Conservation (phyloP, 2,329 filamentous ascomycete genomes). For the Plenodomus biglobosus region DNA sequence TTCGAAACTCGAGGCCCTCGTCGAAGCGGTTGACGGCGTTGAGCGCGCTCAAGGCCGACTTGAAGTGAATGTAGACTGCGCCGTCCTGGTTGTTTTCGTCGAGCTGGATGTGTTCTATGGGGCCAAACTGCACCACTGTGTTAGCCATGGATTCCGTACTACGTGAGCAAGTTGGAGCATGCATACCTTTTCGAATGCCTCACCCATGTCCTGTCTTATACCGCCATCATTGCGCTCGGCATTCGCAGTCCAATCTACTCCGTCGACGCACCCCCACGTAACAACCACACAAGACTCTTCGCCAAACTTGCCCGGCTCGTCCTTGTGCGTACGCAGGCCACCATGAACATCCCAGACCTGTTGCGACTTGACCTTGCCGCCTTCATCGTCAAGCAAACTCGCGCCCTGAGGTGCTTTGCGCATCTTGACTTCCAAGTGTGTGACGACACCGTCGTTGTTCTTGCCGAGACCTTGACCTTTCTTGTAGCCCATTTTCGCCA, state of each 20-base stretch:
- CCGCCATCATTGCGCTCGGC: conserved; percentile 61
- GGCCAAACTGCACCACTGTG: conserved; percentile 65
- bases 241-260: conserved; percentile 78
- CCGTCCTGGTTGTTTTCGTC: conserved; percentile 56
- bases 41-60: conserved; percentile 78
- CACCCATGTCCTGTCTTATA: conserved; percentile 90
- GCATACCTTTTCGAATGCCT: conserved; percentile 78
- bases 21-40: conserved; percentile 87
- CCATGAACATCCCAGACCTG: conserved; percentile 73
- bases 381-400: conserved; percentile 42
- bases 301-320: conserved; percentile 43
- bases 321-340: conserved; percentile 55
- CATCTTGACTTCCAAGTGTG: conserved; percentile 69
- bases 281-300: conserved; percentile 81
- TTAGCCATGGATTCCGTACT: background rate
- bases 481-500: conserved; percentile 93
- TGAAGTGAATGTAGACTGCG: conserved; percentile 92
- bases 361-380: conserved; percentile 50
- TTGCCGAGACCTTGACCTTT: conserved; percentile 87
- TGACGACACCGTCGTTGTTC: conserved; percentile 77
- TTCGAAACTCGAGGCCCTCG: conserved; percentile 90
- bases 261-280: conserved; percentile 80
- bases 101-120: conserved; percentile 78
- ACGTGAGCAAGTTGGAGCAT: background rate
- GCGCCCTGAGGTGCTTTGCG: conserved; percentile 22